A percentile compares a stretch with the other conserved stretches of the same genome.
phyloP scores from a whole-genome alignment of 176 grass and related monocot genomes.

The Cymbopogon citratus region DNA sequence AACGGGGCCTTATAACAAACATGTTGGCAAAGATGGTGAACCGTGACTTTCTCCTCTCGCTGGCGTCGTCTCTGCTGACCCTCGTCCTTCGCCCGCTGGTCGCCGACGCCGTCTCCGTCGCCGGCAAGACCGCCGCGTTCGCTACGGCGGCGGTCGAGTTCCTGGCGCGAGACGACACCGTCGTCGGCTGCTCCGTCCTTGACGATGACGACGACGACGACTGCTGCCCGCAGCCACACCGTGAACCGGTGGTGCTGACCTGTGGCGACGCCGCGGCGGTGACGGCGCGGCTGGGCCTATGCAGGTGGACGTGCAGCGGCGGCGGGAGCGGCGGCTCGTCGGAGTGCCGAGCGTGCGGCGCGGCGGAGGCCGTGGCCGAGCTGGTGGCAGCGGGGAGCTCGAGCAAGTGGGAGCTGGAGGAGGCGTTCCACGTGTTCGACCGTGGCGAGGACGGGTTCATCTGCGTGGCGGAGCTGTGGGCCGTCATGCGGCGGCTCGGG shows the following conservation, averaged over 20 bases:
- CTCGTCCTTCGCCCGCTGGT: constrained; percentile 10
- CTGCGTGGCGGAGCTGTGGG: constrained; percentile 30
- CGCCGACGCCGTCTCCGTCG: background rate
- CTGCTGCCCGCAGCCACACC: too few relatives aligned
- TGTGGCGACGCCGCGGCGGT: background rate
- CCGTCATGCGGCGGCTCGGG: constrained; percentile 36
- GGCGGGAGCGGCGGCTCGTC: too few relatives aligned
- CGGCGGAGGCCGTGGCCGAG: too few relatives aligned
- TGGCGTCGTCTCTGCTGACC: constrained; percentile 17
- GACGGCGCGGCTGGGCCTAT: background rate
- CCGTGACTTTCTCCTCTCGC: background rate
- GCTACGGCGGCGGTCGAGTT: background rate
- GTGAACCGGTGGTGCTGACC: background rate
- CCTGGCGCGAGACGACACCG: background rate
- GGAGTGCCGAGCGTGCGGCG: too few relatives aligned
- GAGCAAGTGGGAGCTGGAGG: constrained; percentile 23
- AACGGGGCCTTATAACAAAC: too few relatives aligned
- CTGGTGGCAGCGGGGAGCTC: background rate
- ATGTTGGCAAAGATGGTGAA: background rate
- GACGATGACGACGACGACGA: background rate
- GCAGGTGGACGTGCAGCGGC: too few relatives aligned
- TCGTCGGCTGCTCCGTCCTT: background rate
- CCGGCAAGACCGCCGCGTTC: background rate
- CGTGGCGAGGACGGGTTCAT: constrained; percentile 43
- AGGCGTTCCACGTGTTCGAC: constrained; percentile 42